Base-by-base conservation (phyloP, 805 yeast species). In the Ogataea angusta region DNA sequence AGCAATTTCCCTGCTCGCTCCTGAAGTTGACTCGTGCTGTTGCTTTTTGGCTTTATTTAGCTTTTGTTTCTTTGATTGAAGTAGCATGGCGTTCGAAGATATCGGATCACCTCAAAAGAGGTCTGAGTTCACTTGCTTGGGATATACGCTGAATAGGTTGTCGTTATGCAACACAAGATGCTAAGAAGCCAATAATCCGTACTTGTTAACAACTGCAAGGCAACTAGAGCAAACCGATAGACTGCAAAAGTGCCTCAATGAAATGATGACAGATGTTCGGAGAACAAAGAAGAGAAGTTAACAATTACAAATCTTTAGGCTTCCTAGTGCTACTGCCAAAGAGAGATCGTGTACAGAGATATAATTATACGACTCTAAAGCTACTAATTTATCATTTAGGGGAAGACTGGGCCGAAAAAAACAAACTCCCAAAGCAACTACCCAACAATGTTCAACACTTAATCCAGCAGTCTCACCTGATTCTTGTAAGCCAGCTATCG, bases 1-100 rank as follows among this genome's bases (percentile, higher is more conserved):
- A 14, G 22, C 19, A 23, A 26, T 21, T 28, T 38, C 42, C 13
- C 17, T 15, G 12, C 29, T 13, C 12, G n/a, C 12, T 3, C 13
- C 14, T 13, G 29, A 6, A 6, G 28, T 12, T 5, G 34, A 7
- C 5, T 40, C 38, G 23, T 36, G 37, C n/a, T 30, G 36, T 15
- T 41, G 40, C 30, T 41, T 32, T 19, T 33, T 40, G 17, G 33
- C 28, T 30, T 35, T 42, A 18, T 42, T 39, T 10, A 29, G 28
- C 24, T 39, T 40, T 21, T 39, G 49, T 25, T 42, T 45, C 36
- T 45, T 45, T 9, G 49, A 42, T 21, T 42, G 46, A 12, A 38
- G 37, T 29, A 45, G 30, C 49, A 45, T 45, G 22, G 12, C 28
- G 16, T 22, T 15, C 28, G 10, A 27, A 31, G n/a, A 10, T 32